Evolutionary conservation across 352 stramenopile genomes (phyloP), one percentile per base, ranked within the genome.

Genomic region (Globisporangium ultimum): DNA sequence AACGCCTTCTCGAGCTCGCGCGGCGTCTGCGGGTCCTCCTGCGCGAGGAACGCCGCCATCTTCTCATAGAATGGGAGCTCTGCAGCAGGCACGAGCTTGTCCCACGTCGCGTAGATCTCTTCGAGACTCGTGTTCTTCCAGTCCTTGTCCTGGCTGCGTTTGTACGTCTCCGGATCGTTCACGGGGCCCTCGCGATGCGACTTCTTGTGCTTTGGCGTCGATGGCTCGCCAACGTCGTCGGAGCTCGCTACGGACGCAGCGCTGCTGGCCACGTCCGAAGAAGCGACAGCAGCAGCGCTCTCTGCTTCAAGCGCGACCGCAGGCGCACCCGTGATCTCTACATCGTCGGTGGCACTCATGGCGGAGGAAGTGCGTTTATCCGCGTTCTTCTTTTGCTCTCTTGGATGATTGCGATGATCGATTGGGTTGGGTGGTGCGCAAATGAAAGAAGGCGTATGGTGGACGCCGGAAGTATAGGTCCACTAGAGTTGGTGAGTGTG

Each of bases 101-200:
- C 87, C 86, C 85, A 95, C 20, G 68, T 70, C 10, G 74, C 59
- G 63, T 96, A 96, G 54, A 97, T 97, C 68, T 97, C 89, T 24
- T 93, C 89, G 48, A 97, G 66, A 43, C 70, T 77, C 57, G 78
- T 88, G 58, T 94, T 89, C 62, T 92, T 92, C 79, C 86, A 92
- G 61, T 91, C 71, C 2, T 48, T 54, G 34, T 84, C 80, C 22
- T 87, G 78, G 61, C 82, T 93, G 64, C 86, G 84, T 72, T 95
- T 95, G 78, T 93, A 95, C 34, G 84, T 93, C 48, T 73, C 79
- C 7, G 86, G 86, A 69, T 95, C 84, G 61, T 93, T 93, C 55
- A 86, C 72, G 22, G 84, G 70, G 5, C 76, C 70, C 3, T 59
- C 52, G 52, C 59, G 59, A 24, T 55, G 22, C 34, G 59, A 54